Conservation (phyloP, 2,329 filamentous ascomycete species). For the Monosporascus sp. region DNA sequence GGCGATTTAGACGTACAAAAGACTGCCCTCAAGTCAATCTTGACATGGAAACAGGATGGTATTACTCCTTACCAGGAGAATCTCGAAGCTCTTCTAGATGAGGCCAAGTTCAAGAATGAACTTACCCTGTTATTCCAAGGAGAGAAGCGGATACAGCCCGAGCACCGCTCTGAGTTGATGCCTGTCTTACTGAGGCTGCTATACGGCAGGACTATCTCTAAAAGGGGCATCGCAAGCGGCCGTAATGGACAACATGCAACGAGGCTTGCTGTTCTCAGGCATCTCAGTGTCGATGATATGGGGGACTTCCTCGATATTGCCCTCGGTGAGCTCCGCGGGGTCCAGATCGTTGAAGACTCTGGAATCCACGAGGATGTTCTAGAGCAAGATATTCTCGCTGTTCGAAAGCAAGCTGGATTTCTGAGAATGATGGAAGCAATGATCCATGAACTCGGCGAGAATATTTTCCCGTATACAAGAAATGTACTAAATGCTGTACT, state of each 20-base stretch:
- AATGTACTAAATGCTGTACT: slow-evolving; percentile 71
- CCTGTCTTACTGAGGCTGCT: slow-evolving; percentile 81
- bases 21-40: slow-evolving; percentile 73
- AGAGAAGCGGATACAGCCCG: slow-evolving; percentile 64
- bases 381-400: slow-evolving; percentile 52
- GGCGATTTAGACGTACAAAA: slow-evolving; percentile 89
- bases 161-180: slow-evolving; percentile 70
- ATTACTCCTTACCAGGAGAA: slow-evolving; percentile 79
- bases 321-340: slow-evolving; percentile 61
- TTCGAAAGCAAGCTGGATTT: slow-evolving; percentile 82
- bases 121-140: slow-evolving; percentile 82
- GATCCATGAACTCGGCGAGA: slow-evolving; percentile 75
- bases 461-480: slow-evolving; percentile 61
- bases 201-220: slow-evolving; percentile 83
- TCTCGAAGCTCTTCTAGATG: slow-evolving; percentile 80
- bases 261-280: slow-evolving; percentile 73
- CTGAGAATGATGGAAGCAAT: slow-evolving; percentile 87
- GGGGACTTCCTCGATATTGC: slow-evolving; percentile 79
- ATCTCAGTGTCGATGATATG: slow-evolving; percentile 68
- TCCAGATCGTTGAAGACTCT: slow-evolving; percentile 51
- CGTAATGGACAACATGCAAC: slow-evolving; percentile 77
- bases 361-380: slow-evolving; percentile 49
- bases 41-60: slow-evolving; percentile 80
- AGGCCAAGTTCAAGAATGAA: slow-evolving; percentile 87
- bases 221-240: slow-evolving; percentile 70